Conservation (phyloP, 148 eudicot genomes). For the Fallopia convolvulus region DNA sequence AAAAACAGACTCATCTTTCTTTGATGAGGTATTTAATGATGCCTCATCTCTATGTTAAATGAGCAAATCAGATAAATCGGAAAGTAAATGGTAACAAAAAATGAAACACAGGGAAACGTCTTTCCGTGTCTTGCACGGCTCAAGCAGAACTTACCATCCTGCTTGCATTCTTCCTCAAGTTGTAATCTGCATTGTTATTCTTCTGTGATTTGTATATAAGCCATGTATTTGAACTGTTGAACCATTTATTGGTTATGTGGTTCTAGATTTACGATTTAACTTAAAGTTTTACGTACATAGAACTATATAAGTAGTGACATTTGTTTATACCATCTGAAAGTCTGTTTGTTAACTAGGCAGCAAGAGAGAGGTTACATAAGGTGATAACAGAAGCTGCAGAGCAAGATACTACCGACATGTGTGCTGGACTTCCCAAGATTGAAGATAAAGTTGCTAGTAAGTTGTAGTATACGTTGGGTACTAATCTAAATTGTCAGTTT, state of each 20-base stretch:
- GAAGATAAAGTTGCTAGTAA: constrained; percentile 51
- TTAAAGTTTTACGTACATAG: neutral
- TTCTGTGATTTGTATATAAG: neutral
- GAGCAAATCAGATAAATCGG: neutral
- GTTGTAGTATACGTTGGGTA: constrained; percentile 14
- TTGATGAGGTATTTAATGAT: neutral
- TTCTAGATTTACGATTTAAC: neutral
- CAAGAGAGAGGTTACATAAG: constrained; percentile 60
- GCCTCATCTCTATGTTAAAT: neutral
- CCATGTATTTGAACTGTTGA: neutral
- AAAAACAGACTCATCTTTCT: neutral
- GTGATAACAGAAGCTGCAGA: constrained; percentile 71
- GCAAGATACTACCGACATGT: constrained; percentile 31
- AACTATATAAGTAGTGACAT: neutral
- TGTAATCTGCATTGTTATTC: neutral
- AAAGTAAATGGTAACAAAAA: neutral
- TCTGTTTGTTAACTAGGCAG: constrained; percentile 49
- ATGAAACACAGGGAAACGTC: neutral
- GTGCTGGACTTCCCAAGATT: constrained; percentile 39
- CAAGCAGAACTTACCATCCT: neutral
- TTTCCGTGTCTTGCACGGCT: neutral
- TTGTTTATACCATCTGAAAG: neutral
- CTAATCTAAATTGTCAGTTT: neutral
- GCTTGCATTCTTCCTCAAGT: neutral
- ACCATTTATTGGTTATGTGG: neutral